phyloP scores from a whole-genome alignment of 164 flowering plant genomes.

The Vitis labrusca region DNA sequence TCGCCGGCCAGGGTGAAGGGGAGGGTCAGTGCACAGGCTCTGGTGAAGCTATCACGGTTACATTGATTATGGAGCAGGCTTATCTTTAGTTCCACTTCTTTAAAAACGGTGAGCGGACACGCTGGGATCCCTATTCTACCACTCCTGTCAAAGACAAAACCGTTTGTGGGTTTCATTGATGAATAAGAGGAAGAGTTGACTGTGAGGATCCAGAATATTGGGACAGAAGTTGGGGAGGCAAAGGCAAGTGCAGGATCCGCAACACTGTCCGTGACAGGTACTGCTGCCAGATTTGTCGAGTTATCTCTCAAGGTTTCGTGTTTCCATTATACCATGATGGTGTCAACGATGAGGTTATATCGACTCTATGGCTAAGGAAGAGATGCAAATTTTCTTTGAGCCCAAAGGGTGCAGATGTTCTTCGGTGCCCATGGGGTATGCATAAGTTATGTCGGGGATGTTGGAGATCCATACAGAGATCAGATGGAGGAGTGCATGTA shows the following conservation, averaged over 20 bases:
- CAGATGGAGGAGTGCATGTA: too few relatives aligned
- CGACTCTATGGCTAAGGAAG: too few relatives aligned
- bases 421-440: too few relatives aligned
- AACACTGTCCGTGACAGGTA: slow-evolving; percentile 74
- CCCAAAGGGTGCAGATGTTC: too few relatives aligned
- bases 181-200: slow-evolving; percentile 56
- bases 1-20: slow-evolving; percentile 75
- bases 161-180: slow-evolving; percentile 47
- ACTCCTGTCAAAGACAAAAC: too few relatives aligned
- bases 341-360: too few relatives aligned
- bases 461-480: too few relatives aligned
- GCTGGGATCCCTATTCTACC: too few relatives aligned
- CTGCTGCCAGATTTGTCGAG: slow-evolving; percentile 78
- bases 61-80: slow-evolving; percentile 38
- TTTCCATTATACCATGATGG: too few relatives aligned
- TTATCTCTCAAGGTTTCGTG: slow-evolving; percentile 37
- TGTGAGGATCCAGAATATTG: slow-evolving; percentile 67
- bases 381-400: too few relatives aligned
- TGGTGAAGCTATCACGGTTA: slow-evolving; percentile 59
- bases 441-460: too few relatives aligned
- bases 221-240: slow-evolving; percentile 77
- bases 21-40: slow-evolving; percentile 90
- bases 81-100: slow-evolving; percentile 20
- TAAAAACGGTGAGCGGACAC: slow-evolving; percentile 7
- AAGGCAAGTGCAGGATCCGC: slow-evolving; percentile 80